Conservation (phyloP, 768 basidiomycete genomes). For the Rhodotorula sphaerocarpa region DNA sequence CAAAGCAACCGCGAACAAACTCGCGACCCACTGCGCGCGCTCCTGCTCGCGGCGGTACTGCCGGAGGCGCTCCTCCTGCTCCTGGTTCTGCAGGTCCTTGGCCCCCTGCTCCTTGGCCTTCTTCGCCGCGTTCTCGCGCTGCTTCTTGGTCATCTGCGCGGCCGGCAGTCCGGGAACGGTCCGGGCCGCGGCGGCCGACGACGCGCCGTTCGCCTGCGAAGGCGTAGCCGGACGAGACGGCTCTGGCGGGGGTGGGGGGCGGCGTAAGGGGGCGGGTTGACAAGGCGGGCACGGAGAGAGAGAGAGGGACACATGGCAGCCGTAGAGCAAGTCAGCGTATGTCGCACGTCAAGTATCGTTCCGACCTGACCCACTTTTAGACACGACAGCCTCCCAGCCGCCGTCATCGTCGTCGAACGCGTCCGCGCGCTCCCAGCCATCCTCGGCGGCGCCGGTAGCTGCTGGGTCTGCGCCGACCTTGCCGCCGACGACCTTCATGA, state of each 20-base stretch:
- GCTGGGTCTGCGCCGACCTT: constrained; percentile 11
- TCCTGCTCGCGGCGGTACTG: constrained; percentile 21
- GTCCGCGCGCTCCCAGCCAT: constrained; percentile 23
- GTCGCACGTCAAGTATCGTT: not conserved
- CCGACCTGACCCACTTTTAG: constrained; percentile 22
- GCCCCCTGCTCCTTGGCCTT: constrained; percentile 17
- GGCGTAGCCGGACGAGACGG: constrained; percentile 21
- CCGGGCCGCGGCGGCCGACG: not conserved
- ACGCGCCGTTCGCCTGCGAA: not conserved
- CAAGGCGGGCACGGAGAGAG: not conserved
- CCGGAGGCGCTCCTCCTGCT: constrained; percentile 19
- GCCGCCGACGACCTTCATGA: constrained; percentile 31
- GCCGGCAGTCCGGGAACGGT: constrained; percentile 18
- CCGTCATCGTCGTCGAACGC: constrained; percentile 28
- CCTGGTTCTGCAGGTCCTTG: constrained; percentile 12
- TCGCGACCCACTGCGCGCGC: constrained; percentile 13
- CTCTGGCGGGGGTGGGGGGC: constrained; percentile 4
- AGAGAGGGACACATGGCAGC: not conserved
- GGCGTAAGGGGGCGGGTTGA: no score
- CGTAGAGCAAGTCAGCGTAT: not conserved
- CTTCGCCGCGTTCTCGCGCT: constrained; percentile 30
- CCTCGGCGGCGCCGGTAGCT: constrained; percentile 1
- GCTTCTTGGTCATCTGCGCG: constrained; percentile 20
- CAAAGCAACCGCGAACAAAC: not conserved
- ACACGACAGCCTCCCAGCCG: constrained; percentile 19